These are phyloP conservation scores for Sphaerosporella brunnea DNA, from an alignment of 495 filamentous ascomycete genomes.

Conservation along the genomic window DNA sequence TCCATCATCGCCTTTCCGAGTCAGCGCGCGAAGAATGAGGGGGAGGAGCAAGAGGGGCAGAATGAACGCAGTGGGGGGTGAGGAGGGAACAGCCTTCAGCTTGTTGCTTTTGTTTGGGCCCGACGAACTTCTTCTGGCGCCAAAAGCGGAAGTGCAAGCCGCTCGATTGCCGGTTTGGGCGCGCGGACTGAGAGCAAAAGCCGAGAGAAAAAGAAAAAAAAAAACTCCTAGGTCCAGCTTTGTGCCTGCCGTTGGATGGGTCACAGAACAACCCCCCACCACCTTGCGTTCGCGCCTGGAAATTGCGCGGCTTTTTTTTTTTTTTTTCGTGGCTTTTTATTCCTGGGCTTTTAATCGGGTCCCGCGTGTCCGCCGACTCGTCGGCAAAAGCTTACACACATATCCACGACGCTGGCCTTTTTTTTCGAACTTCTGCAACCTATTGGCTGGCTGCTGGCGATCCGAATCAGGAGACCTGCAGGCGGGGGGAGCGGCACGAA, in stretches of 20 bases:
- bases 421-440: too few species aligned
- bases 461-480: too few species aligned
- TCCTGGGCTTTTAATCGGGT: too few species aligned
- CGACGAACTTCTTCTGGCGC: background rate
- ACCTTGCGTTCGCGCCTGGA: background rate
- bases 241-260: background rate
- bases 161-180: background rate
- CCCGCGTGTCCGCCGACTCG: too few species aligned
- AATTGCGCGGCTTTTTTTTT: background rate
- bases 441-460: too few species aligned
- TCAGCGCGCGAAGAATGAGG: background rate
- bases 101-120: background rate
- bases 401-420: too few species aligned
- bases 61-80: background rate
- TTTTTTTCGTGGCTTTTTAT: background rate
- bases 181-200: background rate
- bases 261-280: background rate
- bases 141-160: constrained; percentile 3
- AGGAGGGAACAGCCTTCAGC: background rate
- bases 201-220: background rate
- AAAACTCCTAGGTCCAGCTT: background rate
- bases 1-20: too few species aligned
- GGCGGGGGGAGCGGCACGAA: too few species aligned
- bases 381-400: too few species aligned
- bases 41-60: background rate